phyloP scores from a whole-genome alignment of 2,329 filamentous ascomycete species.

The Verticillium zaregamsianum region DNA sequence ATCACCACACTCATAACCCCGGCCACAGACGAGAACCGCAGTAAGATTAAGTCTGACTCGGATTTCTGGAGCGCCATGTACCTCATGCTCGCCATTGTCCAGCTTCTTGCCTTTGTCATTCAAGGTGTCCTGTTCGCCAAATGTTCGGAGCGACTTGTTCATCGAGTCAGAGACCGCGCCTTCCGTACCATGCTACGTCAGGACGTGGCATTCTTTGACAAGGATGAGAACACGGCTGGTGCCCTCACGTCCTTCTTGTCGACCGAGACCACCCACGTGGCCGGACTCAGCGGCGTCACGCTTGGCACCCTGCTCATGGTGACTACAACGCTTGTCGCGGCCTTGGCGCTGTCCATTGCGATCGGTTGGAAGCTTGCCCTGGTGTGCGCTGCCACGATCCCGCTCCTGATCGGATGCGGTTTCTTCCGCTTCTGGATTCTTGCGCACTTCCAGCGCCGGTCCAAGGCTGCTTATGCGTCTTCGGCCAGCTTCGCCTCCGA shows the following conservation, averaged over 20 bases:
- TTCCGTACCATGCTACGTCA: slow-evolving; percentile 89
- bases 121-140: slow-evolving; percentile 76
- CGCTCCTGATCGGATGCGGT: slow-evolving; percentile 73
- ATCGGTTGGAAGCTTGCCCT: slow-evolving; percentile 87
- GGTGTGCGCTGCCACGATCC: slow-evolving; percentile 75
- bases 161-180: slow-evolving; percentile 74
- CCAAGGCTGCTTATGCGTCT: slow-evolving; percentile 73
- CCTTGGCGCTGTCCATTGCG: slow-evolving; percentile 65
- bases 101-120: slow-evolving; percentile 62
- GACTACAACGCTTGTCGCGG: slow-evolving; percentile 70
- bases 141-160: slow-evolving; percentile 82
- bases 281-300: slow-evolving; percentile 82
- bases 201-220: slow-evolving; percentile 89
- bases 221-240: slow-evolving; percentile 83
- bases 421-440: slow-evolving; percentile 86
- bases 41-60: slow-evolving; percentile 61
- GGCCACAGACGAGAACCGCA: slow-evolving; percentile 43
- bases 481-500: slow-evolving; percentile 89
- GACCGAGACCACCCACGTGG: slow-evolving; percentile 83
- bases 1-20: slow-evolving; percentile 64
- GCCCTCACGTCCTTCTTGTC: slow-evolving; percentile 85
- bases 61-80: slow-evolving; percentile 91
- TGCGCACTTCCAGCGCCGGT: slow-evolving; percentile 71
- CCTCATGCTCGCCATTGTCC: slow-evolving; percentile 73
- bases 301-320: slow-evolving; percentile 83